Conservation (phyloP, 371 early-diverging fungal species). For the Mucor irregularis region DNA sequence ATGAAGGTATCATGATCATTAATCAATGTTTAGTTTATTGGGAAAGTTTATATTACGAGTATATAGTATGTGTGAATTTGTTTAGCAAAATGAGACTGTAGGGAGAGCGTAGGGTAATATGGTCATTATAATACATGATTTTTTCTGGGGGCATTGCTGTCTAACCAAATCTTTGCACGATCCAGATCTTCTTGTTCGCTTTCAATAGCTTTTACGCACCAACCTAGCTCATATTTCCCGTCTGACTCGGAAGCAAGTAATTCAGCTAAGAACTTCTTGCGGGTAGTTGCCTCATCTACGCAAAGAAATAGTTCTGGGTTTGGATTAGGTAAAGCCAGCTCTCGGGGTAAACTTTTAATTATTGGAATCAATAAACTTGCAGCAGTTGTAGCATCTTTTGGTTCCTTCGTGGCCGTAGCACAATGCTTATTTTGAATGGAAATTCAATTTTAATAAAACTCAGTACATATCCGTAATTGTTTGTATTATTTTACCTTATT, state of each 20-base stretch:
- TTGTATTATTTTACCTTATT: conserved; percentile 52
- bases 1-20: no score
- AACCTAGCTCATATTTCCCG: conserved; percentile 54
- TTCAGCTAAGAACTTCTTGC: conserved; percentile 56
- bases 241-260: conserved; percentile 35
- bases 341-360: conserved; percentile 39
- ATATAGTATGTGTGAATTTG: no score
- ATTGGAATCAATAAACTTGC: conserved; percentile 63
- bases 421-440: conserved; percentile 52
- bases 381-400: conserved; percentile 71
- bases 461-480: background rate
- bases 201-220: conserved; percentile 73
- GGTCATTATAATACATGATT: no score
- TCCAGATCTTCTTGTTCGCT: conserved; percentile 56
- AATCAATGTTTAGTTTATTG: no score
- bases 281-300: conserved; percentile 62
- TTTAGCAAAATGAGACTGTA: no score
- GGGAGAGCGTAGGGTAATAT: no score
- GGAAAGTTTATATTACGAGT: no score
- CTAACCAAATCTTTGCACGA: conserved; percentile 62
- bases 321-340: conserved; percentile 27
- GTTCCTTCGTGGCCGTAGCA: conserved; percentile 52
- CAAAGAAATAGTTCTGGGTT: conserved; percentile 59
- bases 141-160: conserved; percentile 53
- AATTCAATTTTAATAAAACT: background rate